A percentile compares a stretch with the other conserved stretches of the same genome.
phyloP scores from a whole-genome alignment of 345 rosid species.

The Heritiera fomes region DNA sequence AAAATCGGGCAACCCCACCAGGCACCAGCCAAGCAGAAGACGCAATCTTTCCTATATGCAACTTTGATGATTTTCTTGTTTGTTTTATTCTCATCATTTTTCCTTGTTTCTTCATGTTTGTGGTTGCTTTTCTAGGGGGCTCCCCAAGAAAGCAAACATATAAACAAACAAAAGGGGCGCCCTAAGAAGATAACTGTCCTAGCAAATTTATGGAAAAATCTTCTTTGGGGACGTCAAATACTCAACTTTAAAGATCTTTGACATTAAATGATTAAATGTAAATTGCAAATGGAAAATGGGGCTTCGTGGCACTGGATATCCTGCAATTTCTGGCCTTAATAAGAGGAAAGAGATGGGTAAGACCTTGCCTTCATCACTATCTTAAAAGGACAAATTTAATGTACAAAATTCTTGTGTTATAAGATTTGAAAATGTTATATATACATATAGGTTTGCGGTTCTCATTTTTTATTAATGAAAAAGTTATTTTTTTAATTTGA shows the following conservation, averaged over 20 bases:
- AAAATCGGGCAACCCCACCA: neutral
- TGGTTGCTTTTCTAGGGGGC: neutral
- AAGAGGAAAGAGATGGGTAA: conserved; percentile 5
- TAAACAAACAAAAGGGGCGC: neutral
- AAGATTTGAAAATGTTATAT: no score
- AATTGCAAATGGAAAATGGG: neutral
- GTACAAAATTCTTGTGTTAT: no score
- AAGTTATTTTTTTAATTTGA: no score
- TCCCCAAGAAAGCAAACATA: neutral
- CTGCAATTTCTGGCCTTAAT: neutral
- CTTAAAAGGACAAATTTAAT: neutral
- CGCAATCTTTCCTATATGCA: neutral
- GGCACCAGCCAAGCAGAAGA: neutral
- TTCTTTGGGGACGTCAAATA: neutral
- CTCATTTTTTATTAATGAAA: no score
- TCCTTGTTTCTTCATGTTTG: neutral
- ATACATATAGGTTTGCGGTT: no score
- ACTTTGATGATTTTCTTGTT: neutral
- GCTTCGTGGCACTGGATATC: neutral
- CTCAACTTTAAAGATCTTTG: neutral
- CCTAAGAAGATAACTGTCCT: neutral
- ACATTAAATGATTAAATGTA: neutral
- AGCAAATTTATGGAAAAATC: neutral
- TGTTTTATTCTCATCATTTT: neutral
- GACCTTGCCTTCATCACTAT: neutral